These are phyloP conservation scores for Xanthoparmelia taractica DNA, from an alignment of 495 filamentous ascomycete genomes.

Conservation along the genomic window DNA sequence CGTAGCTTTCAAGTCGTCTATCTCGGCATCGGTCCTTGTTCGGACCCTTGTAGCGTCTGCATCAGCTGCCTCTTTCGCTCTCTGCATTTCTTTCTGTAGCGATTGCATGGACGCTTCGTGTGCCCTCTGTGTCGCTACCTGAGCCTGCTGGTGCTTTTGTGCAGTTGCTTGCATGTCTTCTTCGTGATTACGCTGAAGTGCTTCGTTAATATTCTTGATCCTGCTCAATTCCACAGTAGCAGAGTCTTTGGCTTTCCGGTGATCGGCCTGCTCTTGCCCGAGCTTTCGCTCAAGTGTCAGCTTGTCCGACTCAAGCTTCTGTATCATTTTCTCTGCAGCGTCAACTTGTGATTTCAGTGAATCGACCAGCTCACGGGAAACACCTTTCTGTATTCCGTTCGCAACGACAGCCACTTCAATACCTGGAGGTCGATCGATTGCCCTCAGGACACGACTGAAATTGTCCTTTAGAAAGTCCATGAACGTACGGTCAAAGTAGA, in stretches of 20 bases:
- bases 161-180: constrained; percentile 43
- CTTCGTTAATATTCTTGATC: constrained; percentile 62
- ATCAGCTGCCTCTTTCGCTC: constrained; percentile 46
- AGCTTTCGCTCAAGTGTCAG: constrained; percentile 61
- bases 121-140: constrained; percentile 40
- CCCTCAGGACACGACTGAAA: constrained; percentile 74
- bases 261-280: constrained; percentile 69
- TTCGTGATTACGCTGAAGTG: constrained; percentile 63
- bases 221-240: constrained; percentile 54
- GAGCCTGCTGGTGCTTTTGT: constrained; percentile 39
- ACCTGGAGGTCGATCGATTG: constrained; percentile 86
- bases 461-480: constrained; percentile 95
- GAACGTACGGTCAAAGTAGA: constrained; percentile 79
- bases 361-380: constrained; percentile 78
- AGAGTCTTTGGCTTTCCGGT: constrained; percentile 63
- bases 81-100: constrained; percentile 41
- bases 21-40: constrained; percentile 52
- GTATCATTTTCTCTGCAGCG: constrained; percentile 59
- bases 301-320: constrained; percentile 58
- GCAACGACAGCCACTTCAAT: constrained; percentile 71
- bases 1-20: constrained; percentile 53
- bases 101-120: constrained; percentile 44
- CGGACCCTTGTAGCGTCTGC: constrained; percentile 38
- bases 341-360: constrained; percentile 69
- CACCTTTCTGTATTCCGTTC: constrained; percentile 73